Base-by-base conservation (phyloP, 2,329 filamentous ascomycete species). In the Xylaria sp. region DNA sequence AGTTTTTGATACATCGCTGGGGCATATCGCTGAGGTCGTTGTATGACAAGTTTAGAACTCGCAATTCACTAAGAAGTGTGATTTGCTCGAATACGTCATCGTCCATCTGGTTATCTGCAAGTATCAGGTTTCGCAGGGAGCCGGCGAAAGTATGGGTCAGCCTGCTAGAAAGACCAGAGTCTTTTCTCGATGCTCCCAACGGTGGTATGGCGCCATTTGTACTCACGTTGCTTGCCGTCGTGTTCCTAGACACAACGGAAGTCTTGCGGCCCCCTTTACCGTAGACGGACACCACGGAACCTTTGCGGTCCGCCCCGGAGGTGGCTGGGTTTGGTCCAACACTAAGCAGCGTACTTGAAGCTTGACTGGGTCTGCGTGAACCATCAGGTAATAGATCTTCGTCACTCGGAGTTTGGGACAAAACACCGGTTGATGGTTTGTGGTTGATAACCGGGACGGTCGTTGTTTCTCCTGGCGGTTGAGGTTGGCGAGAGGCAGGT, bases 61-160 rank as follows among this genome's bases (percentile, higher is more conserved):
- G 90, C 60, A 99, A 82, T 80, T 98, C 96, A 2, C 89, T 86
- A 4, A 98, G 86, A 3, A 95, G 84, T 0, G 89, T 92, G 53
- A 99, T 86, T 79, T 98, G 93, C 72, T 97, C 94, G 77, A 98
- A 98, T 0, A 97, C 92, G 74, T 98, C 95, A 75, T 98, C 96
- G 65, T 96, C 93, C 28, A 99, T 87, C 69, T 94, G 89, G 78
- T 99, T 99, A 78, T 99, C 96, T 7, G 96, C 96, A 67, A 99
- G 84, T 75, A 93, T 95, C 0, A 99, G 83, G 76, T 97, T 92
- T 59, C 91, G 88, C 70, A 99, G 82, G 6, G 94, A 97, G 6
- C 90, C 91, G 9, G 93, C 92, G 83, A 99, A 98, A 0, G 96
- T 99, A 72, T 91, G 93, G 20, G 90, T 88, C 66, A 97, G 83